These are phyloP conservation scores for Agaricus subrufescens DNA, from an alignment of 768 basidiomycete genomes.

Conservation along the genomic window DNA sequence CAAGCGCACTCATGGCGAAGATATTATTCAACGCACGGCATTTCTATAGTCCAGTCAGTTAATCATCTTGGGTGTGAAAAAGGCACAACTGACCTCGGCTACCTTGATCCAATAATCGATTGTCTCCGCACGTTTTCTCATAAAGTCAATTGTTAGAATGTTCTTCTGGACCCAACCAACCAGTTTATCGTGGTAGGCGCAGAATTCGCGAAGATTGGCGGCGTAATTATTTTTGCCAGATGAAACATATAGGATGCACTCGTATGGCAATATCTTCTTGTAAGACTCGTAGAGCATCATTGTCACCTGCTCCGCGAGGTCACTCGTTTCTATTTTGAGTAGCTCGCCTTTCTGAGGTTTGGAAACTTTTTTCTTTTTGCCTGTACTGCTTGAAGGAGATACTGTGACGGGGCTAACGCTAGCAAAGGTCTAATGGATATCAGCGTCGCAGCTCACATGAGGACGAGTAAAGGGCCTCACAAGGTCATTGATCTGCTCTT, in stretches of 20 bases:
- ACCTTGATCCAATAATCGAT: constrained; percentile 76
- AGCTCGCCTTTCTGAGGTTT: constrained; percentile 58
- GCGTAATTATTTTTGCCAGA: constrained; percentile 30
- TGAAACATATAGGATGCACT: constrained; percentile 66
- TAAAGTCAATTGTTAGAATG: constrained; percentile 45
- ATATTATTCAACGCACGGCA: constrained; percentile 62
- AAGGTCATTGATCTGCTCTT: constrained; percentile 45
- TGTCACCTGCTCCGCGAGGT: constrained; percentile 80
- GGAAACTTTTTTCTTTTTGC: constrained; percentile 34
- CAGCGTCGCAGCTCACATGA: constrained; percentile 4
- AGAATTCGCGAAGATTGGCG: constrained; percentile 48
- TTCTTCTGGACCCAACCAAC: constrained; percentile 64
- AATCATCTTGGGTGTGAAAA: not conserved
- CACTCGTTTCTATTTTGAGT: constrained; percentile 56
- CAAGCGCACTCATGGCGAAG: constrained; percentile 62
- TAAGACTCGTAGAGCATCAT: constrained; percentile 70
- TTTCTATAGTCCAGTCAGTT: constrained; percentile 38
- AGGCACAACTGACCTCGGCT: constrained; percentile 52
- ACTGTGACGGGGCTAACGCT: constrained; percentile 23
- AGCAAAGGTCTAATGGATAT: constrained; percentile 7
- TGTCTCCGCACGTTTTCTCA: constrained; percentile 51
- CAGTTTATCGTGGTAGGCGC: constrained; percentile 56
- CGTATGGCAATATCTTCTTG: constrained; percentile 60
- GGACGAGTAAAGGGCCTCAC: constrained; percentile 29
- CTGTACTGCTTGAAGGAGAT: constrained; percentile 17